Base-by-base conservation (phyloP, 805 yeast genomes). In the Saturnispora ahearnii region DNA sequence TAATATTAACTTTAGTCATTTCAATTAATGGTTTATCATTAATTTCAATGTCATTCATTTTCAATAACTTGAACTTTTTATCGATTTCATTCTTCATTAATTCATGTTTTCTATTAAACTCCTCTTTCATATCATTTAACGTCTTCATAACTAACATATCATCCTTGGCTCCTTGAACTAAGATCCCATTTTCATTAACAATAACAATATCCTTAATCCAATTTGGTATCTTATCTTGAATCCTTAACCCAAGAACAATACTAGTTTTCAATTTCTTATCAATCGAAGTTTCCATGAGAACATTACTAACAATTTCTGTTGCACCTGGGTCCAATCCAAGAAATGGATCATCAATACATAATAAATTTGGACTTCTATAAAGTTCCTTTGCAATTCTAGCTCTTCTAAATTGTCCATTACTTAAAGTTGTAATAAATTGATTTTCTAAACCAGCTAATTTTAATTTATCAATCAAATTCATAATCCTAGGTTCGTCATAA, bases 391-490 rank as follows among this genome's bases (percentile, higher is more conserved):
- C 98, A 28, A 93, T 68, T 53, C 96, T 73, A 0, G 97, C 96
- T 46, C 99, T 72, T 57, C 99, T 74, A 63, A 86, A 81, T 65
- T 93, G 99, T 0, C 99, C 99, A 64, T 93, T 93, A 63, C 96
- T 86, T 41, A 93, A 69, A 0, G 91, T 86, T 63, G 87, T 87
- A 32, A 86, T 78, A 88, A 95, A 91, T 52, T 87, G 77, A 49
- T 79, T 73, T 48, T 78, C 71, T 44, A 89, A 64, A 0, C 77
- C 81, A 5, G 62, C 65, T 52, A 91, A 68, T 45, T 77, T 71
- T 50, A 93, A 73, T 29, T 68, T 65, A 4, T 69, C 62, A 9
- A 85, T 58, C 21, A 84, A 67, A 1, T 61, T 55, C 1, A 69
- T 63, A 9, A 81, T 70, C 32, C 71, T 63, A 0, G 57, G 59